A percentile compares a stretch with the other conserved stretches of the same genome.
Conservation (phyloP, 2,329 filamentous ascomycete species). For the Colletotrichum godetiae region DNA sequence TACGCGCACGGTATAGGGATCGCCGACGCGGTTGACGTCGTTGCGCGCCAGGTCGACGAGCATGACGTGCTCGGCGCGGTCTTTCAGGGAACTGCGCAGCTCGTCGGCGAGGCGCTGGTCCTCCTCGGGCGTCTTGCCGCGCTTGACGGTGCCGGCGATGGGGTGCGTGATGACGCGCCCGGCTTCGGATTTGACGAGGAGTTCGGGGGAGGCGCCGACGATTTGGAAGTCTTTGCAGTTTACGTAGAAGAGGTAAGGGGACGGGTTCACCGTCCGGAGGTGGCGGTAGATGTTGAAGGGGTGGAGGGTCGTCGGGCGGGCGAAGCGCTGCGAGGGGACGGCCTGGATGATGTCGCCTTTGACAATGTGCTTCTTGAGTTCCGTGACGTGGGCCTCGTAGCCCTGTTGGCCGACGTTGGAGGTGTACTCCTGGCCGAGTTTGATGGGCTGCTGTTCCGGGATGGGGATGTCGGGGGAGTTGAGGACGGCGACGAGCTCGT, state of each 20-base stretch:
- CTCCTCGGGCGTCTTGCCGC: conserved; percentile 83
- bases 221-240: conserved; percentile 94
- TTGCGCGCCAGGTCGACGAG: conserved; percentile 95
- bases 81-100: conserved; percentile 84
- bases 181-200: conserved; percentile 90
- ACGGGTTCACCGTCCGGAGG: conserved; percentile 96
- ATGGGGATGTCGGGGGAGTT: conserved; percentile 80
- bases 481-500: conserved; percentile 76
- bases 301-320: conserved; percentile 88
- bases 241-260: conserved; percentile 96
- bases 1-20: conserved; percentile 88
- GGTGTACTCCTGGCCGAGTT: conserved; percentile 80
- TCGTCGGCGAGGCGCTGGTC: conserved; percentile 83
- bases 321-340: conserved; percentile 93
- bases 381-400: conserved; percentile 90
- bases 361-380: conserved; percentile 89
- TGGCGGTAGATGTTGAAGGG: conserved; percentile 99
- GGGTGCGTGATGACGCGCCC: conserved; percentile 95
- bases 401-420: conserved; percentile 92
- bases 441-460: conserved; percentile 79
- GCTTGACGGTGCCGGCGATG: conserved; percentile 94
- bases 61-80: conserved; percentile 97
- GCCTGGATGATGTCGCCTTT: conserved; percentile 97
- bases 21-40: conserved; percentile 95
- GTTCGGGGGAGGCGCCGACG: conserved; percentile 92